Conservation (phyloP, 306 rosid genomes). For the Lupinus albus region DNA sequence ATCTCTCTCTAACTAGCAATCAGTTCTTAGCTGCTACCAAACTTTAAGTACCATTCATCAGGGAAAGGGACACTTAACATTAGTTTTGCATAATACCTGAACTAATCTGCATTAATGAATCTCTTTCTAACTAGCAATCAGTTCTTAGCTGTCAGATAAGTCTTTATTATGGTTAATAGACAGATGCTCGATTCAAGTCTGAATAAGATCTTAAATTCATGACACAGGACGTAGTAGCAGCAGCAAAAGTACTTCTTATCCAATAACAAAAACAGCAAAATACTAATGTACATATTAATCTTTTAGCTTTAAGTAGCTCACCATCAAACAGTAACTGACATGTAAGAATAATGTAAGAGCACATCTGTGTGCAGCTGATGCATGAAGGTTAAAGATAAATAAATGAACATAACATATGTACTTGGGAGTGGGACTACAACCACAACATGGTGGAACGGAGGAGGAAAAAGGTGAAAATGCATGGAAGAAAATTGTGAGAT, state of each 20-base stretch:
- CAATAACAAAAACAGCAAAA: background rate
- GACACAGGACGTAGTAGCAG: conserved; percentile 20
- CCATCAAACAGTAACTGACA: conserved; percentile 10
- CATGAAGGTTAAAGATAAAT: conserved; percentile 16
- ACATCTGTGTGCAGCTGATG: conserved; percentile 17
- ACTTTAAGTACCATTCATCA: too few species aligned
- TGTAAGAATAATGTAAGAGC: background rate
- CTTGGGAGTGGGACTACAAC: background rate
- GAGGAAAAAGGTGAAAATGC: conserved; percentile 20
- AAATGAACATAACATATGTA: background rate
- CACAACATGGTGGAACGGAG: conserved; percentile 21
- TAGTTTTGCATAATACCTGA: conserved; percentile 11
- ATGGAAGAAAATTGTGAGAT: conserved; percentile 17
- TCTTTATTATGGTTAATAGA: conserved; percentile 28
- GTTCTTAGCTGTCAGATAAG: conserved; percentile 25
- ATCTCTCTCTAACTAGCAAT: background rate
- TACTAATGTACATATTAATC: background rate
- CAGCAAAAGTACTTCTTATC: background rate
- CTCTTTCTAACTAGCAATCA: conserved; percentile 8
- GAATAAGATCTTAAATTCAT: conserved; percentile 18
- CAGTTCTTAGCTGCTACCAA: conserved; percentile 31
- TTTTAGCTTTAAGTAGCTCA: conserved; percentile 10
- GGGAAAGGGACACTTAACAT: conserved; percentile 9
- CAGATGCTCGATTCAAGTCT: conserved; percentile 16
- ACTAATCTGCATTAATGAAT: conserved; percentile 22